phyloP scores from a whole-genome alignment of 2,329 filamentous ascomycete genomes.

The Coniochaeta ligniaria region DNA sequence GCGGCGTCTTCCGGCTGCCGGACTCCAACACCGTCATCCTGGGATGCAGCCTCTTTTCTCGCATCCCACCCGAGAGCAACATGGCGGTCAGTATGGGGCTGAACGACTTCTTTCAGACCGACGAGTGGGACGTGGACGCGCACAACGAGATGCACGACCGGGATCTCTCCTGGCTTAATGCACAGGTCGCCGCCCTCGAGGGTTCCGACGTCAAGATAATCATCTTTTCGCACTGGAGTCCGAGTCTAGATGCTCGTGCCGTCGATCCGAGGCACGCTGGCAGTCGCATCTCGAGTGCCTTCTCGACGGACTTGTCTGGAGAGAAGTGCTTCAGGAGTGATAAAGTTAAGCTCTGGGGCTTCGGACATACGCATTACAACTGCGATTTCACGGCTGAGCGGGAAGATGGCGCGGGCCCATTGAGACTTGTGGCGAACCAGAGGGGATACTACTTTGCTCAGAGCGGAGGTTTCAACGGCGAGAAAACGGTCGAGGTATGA shows the following conservation, averaged over 20 bases:
- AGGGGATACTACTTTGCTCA: conserved; percentile 13
- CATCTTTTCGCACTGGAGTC: conserved; percentile 36
- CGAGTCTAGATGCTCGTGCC: conserved; percentile 23
- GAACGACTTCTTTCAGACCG: conserved; percentile 45
- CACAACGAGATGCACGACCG: conserved; percentile 28
- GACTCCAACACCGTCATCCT: conserved; percentile 3
- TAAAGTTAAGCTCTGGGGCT: conserved; percentile 35
- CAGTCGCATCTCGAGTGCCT: conserved; percentile 21
- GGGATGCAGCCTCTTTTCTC: conserved; percentile 38
- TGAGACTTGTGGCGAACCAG: conserved; percentile 21
- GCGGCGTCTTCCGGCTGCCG: background rate
- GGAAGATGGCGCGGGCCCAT: conserved; percentile 7
- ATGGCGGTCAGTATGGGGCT: conserved; percentile 32
- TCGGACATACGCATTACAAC: conserved; percentile 42
- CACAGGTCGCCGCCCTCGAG: conserved; percentile 19
- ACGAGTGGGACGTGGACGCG: conserved; percentile 26
- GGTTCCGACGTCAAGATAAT: conserved; percentile 19
- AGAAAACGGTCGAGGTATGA: background rate
- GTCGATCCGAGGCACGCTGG: conserved; percentile 24
- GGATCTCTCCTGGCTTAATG: conserved; percentile 37
- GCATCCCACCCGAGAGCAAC: conserved; percentile 27
- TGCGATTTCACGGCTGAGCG: conserved; percentile 26
- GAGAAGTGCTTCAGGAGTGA: conserved; percentile 26
- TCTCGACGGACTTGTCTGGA: conserved; percentile 29
- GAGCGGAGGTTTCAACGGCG: background rate